phyloP scores from a whole-genome alignment of 83 land plant species.

The Thuja plicata region DNA sequence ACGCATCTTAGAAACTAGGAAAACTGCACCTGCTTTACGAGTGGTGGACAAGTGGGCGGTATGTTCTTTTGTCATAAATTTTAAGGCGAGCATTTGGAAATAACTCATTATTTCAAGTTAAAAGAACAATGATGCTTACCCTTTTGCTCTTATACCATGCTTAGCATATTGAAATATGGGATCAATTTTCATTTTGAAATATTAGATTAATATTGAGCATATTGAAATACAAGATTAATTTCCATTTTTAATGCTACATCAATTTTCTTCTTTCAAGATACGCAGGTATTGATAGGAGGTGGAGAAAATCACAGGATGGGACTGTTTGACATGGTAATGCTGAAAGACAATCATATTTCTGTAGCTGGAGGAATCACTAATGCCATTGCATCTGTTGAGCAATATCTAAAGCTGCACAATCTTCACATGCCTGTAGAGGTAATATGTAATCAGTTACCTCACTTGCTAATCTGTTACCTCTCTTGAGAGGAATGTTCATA shows the following conservation, averaged over 20 bases:
- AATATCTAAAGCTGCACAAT: conserved; percentile 56
- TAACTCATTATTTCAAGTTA: not conserved
- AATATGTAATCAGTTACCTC: conserved; percentile 2
- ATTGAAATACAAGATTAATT: conserved; percentile 3
- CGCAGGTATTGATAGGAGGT: conserved; percentile 95
- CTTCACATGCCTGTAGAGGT: conserved; percentile 95
- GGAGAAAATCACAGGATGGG: conserved; percentile 97
- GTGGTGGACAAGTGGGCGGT: conserved; percentile 99
- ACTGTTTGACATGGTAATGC: conserved; percentile 94
- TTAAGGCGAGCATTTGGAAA: not conserved
- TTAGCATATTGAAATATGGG: not conserved
- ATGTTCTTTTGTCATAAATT: conserved; percentile 11
- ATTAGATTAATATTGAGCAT: not conserved
- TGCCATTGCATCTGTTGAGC: conserved; percentile 76
- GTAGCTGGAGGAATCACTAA: conserved; percentile 85
- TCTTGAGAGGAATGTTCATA: not conserved
- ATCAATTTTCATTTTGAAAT: not conserved
- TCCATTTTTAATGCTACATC: conserved; percentile 6
- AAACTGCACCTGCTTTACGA: conserved; percentile 96
- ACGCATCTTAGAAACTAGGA: conserved; percentile 87
- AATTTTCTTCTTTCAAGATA: not conserved
- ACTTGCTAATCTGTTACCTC: not conserved
- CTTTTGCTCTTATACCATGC: conserved; percentile 6
- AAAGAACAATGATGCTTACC: conserved; percentile 16
- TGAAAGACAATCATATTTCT: conserved; percentile 97